A percentile compares a stretch with the other conserved stretches of the same genome.
Conservation (phyloP, 495 filamentous ascomycete species). For the Tuber umbilicatum region DNA sequence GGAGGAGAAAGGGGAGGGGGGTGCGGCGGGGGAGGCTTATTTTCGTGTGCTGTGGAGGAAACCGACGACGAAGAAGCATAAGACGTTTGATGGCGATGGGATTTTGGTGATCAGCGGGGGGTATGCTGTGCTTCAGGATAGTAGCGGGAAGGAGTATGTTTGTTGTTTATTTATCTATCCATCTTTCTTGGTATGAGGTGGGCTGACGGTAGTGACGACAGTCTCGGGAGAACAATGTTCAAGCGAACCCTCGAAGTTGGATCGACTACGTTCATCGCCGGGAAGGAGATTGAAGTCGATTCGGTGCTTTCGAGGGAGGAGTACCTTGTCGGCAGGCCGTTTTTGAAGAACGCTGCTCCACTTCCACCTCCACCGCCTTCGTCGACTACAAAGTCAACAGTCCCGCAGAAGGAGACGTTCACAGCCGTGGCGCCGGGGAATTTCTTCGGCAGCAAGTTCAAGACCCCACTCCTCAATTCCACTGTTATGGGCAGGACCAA, state of each 20-base stretch:
- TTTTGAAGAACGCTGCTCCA: constrained; percentile 39
- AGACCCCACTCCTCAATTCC: constrained; percentile 55
- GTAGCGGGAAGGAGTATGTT: constrained; percentile 54
- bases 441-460: constrained; percentile 47
- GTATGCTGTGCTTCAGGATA: constrained; percentile 58
- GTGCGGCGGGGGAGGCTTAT: constrained; percentile 47
- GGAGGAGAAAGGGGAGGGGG: constrained; percentile 16
- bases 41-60: constrained; percentile 72
- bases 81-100: constrained; percentile 83
- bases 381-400: background rate
- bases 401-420: constrained; percentile 2
- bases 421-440: constrained; percentile 17
- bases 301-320: constrained; percentile 57
- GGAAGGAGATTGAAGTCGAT: constrained; percentile 72
- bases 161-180: constrained; percentile 37
- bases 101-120: constrained; percentile 55
- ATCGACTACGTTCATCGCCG: constrained; percentile 57
- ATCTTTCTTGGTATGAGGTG: background rate
- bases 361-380: background rate
- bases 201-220: background rate
- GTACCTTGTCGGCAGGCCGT: constrained; percentile 55
- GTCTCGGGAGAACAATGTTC: constrained; percentile 51
- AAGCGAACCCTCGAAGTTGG: constrained; percentile 56
- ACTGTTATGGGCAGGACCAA: constrained; percentile 49
- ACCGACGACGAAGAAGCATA: constrained; percentile 71